Conservation (phyloP, 176 grass and related monocot species). For the Olyra latifolia region DNA sequence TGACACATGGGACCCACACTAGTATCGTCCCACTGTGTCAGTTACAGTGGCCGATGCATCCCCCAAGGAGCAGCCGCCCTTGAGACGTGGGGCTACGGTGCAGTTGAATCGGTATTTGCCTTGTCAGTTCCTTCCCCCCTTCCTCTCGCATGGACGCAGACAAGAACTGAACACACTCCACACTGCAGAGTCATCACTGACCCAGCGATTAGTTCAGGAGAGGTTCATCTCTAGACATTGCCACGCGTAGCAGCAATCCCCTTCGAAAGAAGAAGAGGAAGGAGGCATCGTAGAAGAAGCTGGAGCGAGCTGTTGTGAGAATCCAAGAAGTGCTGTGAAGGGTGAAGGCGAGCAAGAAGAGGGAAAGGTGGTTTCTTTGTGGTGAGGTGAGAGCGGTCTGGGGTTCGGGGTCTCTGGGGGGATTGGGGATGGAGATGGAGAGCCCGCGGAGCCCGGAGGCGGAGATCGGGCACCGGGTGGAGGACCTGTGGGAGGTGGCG, state of each 20-base stretch:
- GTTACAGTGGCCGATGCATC: rapidly evolving
- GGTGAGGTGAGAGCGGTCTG: background rate
- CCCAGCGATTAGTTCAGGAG: background rate
- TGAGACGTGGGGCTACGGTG: background rate
- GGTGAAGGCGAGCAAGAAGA: background rate
- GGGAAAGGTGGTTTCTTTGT: background rate
- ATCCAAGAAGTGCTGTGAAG: too few species aligned
- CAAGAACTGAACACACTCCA: background rate
- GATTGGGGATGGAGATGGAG: slow-evolving; percentile 43
- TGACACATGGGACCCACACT: background rate
- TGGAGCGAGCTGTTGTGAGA: background rate
- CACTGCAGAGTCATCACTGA: background rate
- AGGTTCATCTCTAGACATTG: background rate
- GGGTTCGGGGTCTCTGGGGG: background rate
- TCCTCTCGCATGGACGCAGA: slow-evolving; percentile 1
- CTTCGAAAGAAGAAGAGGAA: background rate
- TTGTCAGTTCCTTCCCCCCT: slow-evolving; percentile 17
- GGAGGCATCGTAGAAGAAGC: too few species aligned
- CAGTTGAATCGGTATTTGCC: background rate
- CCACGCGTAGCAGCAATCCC: background rate
- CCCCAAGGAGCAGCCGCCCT: too few species aligned
- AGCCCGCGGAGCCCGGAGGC: slow-evolving; percentile 89
- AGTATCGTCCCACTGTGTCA: background rate
- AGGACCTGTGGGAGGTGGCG: slow-evolving; percentile 91
- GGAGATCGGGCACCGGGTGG: slow-evolving; percentile 80